These are phyloP conservation scores for Euphrasia confusa DNA, from an alignment of 257 asterid genomes.

Conservation along the genomic window DNA sequence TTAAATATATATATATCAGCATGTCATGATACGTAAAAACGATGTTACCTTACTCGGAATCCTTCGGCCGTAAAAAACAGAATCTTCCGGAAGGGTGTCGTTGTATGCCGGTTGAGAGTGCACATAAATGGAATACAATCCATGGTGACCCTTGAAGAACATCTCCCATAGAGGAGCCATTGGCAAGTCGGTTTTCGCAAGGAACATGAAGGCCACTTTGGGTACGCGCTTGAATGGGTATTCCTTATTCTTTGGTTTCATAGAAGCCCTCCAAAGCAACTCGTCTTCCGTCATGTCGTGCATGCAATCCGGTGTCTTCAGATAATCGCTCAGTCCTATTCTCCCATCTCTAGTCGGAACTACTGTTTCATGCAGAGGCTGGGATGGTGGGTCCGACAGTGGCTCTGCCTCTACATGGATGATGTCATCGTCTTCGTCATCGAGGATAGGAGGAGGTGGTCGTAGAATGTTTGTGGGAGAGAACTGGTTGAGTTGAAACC, in stretches of 20 bases:
- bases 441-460: not conserved
- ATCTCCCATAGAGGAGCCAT: conserved; percentile 74
- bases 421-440: too few species aligned
- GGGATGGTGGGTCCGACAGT: not conserved
- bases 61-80: conserved; percentile 56
- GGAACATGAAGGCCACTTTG: conserved; percentile 76
- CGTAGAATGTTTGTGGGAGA: conserved; percentile 1
- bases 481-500: conserved; percentile 21
- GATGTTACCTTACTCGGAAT: conserved; percentile 67
- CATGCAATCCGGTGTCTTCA: conserved; percentile 30
- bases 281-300: conserved; percentile 69
- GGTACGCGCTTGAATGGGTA: conserved; percentile 48
- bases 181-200: conserved; percentile 55
- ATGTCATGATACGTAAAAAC: too few species aligned
- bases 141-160: conserved; percentile 58
- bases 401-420: not conserved
- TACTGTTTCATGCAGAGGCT: not conserved
- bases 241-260: conserved; percentile 35
- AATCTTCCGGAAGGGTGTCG: conserved; percentile 32
- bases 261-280: conserved; percentile 71
- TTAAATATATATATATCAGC: too few species aligned
- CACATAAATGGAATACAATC: conserved; percentile 53
- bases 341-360: not conserved
- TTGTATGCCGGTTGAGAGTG: conserved; percentile 54
- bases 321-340: conserved; percentile 31